Evolutionary conservation across 345 rosid genomes (phyloP), one percentile per base, ranked within the genome.

Genomic region (Xanthoceras sorbifolium): DNA sequence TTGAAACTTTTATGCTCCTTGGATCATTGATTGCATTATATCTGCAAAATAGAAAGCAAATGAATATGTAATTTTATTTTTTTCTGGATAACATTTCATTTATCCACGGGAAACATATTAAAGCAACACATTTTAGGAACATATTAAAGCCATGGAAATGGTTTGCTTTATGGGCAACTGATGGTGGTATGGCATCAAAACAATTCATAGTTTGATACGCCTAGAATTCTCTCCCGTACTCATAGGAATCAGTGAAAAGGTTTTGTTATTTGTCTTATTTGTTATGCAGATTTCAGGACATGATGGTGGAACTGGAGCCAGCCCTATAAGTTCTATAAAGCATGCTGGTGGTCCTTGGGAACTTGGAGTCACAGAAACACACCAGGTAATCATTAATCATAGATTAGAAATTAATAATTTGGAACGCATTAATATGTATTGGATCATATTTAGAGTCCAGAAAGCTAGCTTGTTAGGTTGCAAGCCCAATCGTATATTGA

Each of bases 301-400:
- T 84, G 98, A 96, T 87, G 99, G 98, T 80, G 99, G 98, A 84
- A 96, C 99, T 5, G 98, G 99, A 66, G 99, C 99, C 69, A 96
- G 98, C 82, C 99, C 98, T 31, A 90, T 96, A 82, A 96, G 98
- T 82, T 96, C 99, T 74, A 96, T 93, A 75, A 96, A 96, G 84
- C 98, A 96, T 80, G 99, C 99, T 77, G 98, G 99, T 82, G 99
- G 99, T 31, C 99, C 99, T 36, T 96, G 98, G 99, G 99, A 96
- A 76, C 97, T 96, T 82, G 99, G 98, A 72, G 82, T 96, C 59
- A 88, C 97, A 23, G 99, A 96, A 87, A 86, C 94, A 66, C 90
- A 93, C 85, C 98, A 96, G 91, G 98, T 96, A 73, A 74, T 68
- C 62, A n/a, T 75, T 9, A 23, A 15, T 67, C 9, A 40, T 60